Percentiles rank a stretch among this genome's conserved stretches.
These are phyloP conservation scores for Bryopsis sp. DNA, from an alignment of 139 green algal species.

Conservation along the genomic window DNA sequence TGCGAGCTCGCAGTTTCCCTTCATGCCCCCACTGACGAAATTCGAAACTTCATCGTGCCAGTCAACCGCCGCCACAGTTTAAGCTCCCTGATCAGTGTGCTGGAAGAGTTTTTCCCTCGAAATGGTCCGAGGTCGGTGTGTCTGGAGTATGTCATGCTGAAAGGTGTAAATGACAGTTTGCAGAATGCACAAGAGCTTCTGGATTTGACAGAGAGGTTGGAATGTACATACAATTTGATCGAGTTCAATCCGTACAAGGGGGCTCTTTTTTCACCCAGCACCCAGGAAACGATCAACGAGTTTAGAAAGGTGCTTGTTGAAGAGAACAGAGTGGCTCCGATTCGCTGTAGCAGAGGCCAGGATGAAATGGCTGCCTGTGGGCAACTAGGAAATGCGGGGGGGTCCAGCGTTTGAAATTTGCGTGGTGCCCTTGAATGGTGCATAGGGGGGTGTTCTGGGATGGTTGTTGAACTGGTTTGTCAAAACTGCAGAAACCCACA, in stretches of 20 bases:
- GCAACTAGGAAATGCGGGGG: conserved; percentile 53
- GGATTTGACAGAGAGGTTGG: conserved; percentile 32
- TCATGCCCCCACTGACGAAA: conserved; percentile 71
- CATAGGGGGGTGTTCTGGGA: no score
- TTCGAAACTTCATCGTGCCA: conserved; percentile 46
- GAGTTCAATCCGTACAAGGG: conserved; percentile 73
- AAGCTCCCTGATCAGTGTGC: conserved; percentile 35
- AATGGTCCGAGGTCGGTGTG: conserved; percentile 58
- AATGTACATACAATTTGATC: conserved; percentile 78
- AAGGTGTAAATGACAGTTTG: conserved; percentile 62
- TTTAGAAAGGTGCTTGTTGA: conserved; percentile 48
- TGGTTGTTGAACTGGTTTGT: no score
- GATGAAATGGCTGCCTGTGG: conserved; percentile 82
- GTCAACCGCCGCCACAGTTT: conserved; percentile 74
- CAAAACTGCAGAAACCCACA: no score
- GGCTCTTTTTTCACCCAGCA: conserved; percentile 31
- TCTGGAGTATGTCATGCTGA: conserved; percentile 95
- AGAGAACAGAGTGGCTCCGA: conserved; percentile 57
- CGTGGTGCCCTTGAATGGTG: no score
- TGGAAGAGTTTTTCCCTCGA: conserved; percentile 44
- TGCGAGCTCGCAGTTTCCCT: conserved; percentile 65
- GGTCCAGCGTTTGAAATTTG: no score
- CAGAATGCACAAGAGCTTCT: conserved; percentile 26
- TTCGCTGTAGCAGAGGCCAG: conserved; percentile 59
- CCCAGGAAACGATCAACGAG: conserved; percentile 32